Evolutionary conservation across 179 eudicot species (phyloP).

Genomic region (Silene vulgaris): DNA sequence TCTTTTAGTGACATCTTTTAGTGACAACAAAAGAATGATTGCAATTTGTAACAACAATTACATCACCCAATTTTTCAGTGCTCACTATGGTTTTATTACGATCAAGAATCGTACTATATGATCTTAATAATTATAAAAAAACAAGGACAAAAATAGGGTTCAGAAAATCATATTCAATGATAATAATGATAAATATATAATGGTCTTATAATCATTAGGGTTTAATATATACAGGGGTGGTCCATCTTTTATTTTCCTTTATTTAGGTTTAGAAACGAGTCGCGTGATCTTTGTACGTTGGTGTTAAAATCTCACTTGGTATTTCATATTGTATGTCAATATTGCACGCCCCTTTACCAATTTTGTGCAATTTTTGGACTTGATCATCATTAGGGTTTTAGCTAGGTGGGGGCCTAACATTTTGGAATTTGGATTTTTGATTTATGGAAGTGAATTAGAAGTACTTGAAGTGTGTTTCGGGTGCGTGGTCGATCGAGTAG

Average conservation of each 20-base stretch:
- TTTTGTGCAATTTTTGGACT: constrained; percentile 22
- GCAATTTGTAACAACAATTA: constrained; percentile 1
- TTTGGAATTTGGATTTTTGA: background rate
- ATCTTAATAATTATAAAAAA: background rate
- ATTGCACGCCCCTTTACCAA: constrained; percentile 26
- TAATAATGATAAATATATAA: constrained; percentile 18
- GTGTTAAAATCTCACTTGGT: constrained; percentile 15
- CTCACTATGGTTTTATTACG: background rate
- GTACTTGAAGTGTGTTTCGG: background rate
- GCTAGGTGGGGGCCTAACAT: background rate
- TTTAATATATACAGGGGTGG: constrained; percentile 18
- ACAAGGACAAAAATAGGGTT: background rate
- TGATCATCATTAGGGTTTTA: constrained; percentile 13
- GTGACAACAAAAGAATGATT: constrained; percentile 1
- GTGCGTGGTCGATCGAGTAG: no score
- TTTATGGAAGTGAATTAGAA: background rate
- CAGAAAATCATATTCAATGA: background rate
- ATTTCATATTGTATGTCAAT: background rate
- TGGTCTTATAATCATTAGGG: constrained; percentile 12
- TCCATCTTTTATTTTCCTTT: constrained; percentile 24
- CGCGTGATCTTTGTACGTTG: constrained; percentile 27
- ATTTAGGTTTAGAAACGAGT: constrained; percentile 15
- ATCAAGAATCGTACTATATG: constrained; percentile 7
- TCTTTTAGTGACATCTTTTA: no score
- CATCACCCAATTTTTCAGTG: constrained; percentile 1